Evolutionary conservation across 176 grass and related monocot genomes (phyloP), one percentile per base, ranked within the genome.

Genomic region (Alloteropsis semialata): DNA sequence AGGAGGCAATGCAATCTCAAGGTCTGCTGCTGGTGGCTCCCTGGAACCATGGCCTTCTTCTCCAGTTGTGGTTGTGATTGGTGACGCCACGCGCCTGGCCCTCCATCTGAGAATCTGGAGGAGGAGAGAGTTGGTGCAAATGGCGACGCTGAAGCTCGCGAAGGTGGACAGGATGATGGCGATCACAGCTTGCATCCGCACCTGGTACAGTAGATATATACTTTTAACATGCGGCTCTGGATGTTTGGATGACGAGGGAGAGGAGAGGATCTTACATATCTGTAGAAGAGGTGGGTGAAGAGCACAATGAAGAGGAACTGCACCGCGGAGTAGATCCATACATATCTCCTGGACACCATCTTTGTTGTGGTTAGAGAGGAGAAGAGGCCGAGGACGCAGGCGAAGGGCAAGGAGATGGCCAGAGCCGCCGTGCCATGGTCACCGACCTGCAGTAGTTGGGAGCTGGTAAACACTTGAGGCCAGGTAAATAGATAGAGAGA

Each of bases 151-250:
- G 46, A 91, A 91, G 13, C 90, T 86, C 0, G 82, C 86, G 8
- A 91, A 91, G 65, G 90, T 66, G 56, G 90, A 88, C 15, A 91
- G 81, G 65, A 91, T 84, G 65, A 91, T 91, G 54, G 86, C 64
- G 24, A 91, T 88, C 48, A 91, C 82, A 5, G 77, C 82, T 36
- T 82, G 86, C 65, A 88, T 58, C 27, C 10, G 29, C 32, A 85
- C 53, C 87, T 89, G 69, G 22, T 68, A 24, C 1, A 72, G 14
- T 10, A 44, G 41, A 42, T 25, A 6, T 36, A 36, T 5, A 36
- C 5, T 49, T 33, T 51, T 48, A 9, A 72, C 10, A 70, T 45
- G 41, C 11, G n/a, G 22, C n/a, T n/a, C n/a, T n/a, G 2, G 55
- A 25, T 60, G 14, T 15, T 70, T 70, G 7, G 37, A 33, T 22